These are phyloP conservation scores for Botrytis elliptica DNA, from an alignment of 2,329 filamentous ascomycete genomes.

Conservation along the genomic window DNA sequence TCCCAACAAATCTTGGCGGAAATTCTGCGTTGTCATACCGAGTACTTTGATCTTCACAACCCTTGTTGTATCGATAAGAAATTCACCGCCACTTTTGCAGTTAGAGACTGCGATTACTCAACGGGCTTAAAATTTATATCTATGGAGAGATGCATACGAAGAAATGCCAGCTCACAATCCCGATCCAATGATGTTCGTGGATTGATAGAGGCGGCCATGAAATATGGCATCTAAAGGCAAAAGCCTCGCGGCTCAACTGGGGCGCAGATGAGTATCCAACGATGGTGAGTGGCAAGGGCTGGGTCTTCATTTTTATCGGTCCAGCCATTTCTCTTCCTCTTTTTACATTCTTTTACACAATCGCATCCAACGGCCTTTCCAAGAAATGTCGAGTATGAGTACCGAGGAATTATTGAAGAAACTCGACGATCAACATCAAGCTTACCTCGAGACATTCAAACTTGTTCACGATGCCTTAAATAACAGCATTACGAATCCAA, in stretches of 20 bases:
- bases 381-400: conserved; percentile 16
- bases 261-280: background rate
- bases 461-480: conserved; percentile 33
- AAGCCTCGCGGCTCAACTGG: conserved; percentile 6
- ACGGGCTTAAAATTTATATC: background rate
- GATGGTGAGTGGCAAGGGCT: background rate
- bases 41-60: background rate
- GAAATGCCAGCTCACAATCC: background rate
- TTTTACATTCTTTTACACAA: conserved; percentile 5
- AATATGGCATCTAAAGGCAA: background rate
- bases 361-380: background rate
- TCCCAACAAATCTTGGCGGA: conserved; percentile 2
- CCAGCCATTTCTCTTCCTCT: conserved; percentile 6
- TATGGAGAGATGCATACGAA: background rate
- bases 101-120: background rate
- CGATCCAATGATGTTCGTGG: conserved; percentile 3
- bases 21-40: conserved; percentile 13
- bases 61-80: conserved; percentile 7
- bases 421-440: conserved; percentile 34
- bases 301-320: background rate
- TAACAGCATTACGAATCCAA: conserved; percentile 14
- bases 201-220: background rate
- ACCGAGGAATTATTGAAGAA: conserved; percentile 31
- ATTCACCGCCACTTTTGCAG: conserved; percentile 16
- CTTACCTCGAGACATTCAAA: conserved; percentile 32